Evolutionary conservation across 129 eudicot species (phyloP), one percentile per base, ranked within the genome.

Genomic region (Sambucus nigra): DNA sequence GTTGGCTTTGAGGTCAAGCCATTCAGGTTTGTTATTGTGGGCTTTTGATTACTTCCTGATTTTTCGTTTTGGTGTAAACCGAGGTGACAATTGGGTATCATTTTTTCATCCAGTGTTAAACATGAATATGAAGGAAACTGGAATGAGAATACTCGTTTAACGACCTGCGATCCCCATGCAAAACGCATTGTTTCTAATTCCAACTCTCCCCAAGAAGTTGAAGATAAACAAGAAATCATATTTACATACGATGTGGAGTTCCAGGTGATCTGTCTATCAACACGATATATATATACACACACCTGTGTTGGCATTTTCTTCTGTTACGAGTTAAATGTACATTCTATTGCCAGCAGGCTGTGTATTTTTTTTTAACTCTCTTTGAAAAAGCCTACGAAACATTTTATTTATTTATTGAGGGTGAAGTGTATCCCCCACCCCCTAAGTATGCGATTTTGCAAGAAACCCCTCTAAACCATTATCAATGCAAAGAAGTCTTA

Each of bases 241-340:
- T 82, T 82, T 63, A 82, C 85, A 46, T 82, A 82, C 57, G 92
- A 82, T 45, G 82, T 82, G 19, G 73, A 68, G 19, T 82, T 73
- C 32, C 64, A 64, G 92, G 92, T 81, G 33, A 50, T 2, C 64
- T 21, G 8, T 31, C 7, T 38, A 22, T 22, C 26, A n/a, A n/a
- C n/a, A n/a, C n/a, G n/a, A n/a, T n/a, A n/a, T n/a, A n/a, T n/a
- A n/a, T n/a, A n/a, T n/a, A n/a, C n/a, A n/a, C n/a, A n/a, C n/a
- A n/a, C n/a, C n/a, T n/a, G n/a, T 32, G 8, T 59, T 15, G 21
- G 1, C 24, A 14, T 31, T 21, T 19, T 47, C 51, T 18, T 6
- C 23, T 47, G 5, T 35, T 47, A 18, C 20, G 25, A 47, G 6
- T n/a, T 4, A 18, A 47, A 47, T 47, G 51, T 25, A 1, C 22